phyloP scores from a whole-genome alignment of 2,329 filamentous ascomycete species.

The Diaporthe ampelina region DNA sequence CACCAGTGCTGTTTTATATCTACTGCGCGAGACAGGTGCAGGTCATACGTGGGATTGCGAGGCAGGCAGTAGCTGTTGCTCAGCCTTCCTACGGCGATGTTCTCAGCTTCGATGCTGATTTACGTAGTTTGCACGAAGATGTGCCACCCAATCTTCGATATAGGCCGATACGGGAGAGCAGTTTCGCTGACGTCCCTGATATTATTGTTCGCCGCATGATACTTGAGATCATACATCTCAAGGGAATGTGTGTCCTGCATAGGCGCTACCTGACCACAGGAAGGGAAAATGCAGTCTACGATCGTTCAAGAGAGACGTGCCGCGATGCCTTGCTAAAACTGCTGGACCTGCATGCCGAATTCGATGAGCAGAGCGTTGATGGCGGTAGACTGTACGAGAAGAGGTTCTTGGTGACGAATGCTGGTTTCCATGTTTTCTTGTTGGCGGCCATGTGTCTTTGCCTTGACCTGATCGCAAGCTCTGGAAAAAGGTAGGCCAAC shows the following conservation, averaged over 20 bases:
- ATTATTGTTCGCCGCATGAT: constrained; percentile 56
- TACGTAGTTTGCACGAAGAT: constrained; percentile 51
- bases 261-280: constrained; percentile 60
- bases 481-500: constrained; percentile 52
- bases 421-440: constrained; percentile 70
- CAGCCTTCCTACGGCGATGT: constrained; percentile 55
- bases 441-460: constrained; percentile 73
- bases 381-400: constrained; percentile 67
- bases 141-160: constrained; percentile 50
- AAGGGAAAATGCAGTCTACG: constrained; percentile 55
- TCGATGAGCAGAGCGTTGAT: constrained; percentile 59
- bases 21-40: constrained; percentile 60
- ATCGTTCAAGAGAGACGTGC: constrained; percentile 57
- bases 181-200: constrained; percentile 54
- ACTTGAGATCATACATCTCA: constrained; percentile 58
- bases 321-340: constrained; percentile 60
- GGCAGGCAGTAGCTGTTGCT: constrained; percentile 54
- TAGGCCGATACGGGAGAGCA: constrained; percentile 44
- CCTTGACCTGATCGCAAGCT: constrained; percentile 60
- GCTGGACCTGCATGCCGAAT: constrained; percentile 62
- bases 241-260: constrained; percentile 65
- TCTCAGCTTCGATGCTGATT: constrained; percentile 52
- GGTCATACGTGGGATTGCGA: constrained; percentile 59
- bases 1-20: constrained; percentile 58
- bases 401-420: constrained; percentile 65